Evolutionary conservation across 306 rosid genomes (phyloP).

Genomic region (Potentilla sterilis): DNA sequence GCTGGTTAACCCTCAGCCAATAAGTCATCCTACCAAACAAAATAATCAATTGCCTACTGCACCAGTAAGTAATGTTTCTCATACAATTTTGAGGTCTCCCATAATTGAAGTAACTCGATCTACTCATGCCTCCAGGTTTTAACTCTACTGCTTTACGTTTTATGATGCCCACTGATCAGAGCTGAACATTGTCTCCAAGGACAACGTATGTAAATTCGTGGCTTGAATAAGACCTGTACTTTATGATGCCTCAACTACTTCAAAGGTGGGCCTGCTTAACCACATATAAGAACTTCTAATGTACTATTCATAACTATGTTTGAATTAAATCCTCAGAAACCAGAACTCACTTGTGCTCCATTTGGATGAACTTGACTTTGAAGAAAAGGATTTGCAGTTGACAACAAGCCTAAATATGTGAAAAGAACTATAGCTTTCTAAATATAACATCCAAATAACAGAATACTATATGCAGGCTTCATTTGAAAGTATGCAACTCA

Average conservation of each 20-base stretch:
- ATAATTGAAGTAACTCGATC: background rate
- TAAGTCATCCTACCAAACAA: slow-evolving; percentile 13
- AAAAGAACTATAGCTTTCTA: slow-evolving; percentile 4
- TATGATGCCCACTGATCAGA: slow-evolving; percentile 16
- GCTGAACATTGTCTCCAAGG: slow-evolving; percentile 26
- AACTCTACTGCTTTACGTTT: background rate
- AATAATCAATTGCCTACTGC: background rate
- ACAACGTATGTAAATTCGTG: slow-evolving; percentile 29
- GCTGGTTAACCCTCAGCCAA: background rate
- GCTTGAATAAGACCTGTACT: slow-evolving; percentile 14
- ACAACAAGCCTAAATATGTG: background rate
- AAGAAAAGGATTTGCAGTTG: background rate
- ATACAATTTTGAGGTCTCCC: slow-evolving; percentile 14
- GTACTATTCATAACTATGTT: slow-evolving; percentile 1
- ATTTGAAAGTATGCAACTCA: background rate
- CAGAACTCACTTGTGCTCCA: background rate
- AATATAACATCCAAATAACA: background rate
- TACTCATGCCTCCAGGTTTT: slow-evolving; percentile 6
- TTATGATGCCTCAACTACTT: slow-evolving; percentile 32
- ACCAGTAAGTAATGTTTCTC: background rate
- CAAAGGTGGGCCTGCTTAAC: slow-evolving; percentile 19
- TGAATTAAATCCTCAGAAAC: slow-evolving; percentile 8
- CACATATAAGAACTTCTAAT: slow-evolving; percentile 12
- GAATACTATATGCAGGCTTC: background rate
- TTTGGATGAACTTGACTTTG: background rate